Conservation (phyloP, 148 eudicot genomes). For the Spergularia marina region DNA sequence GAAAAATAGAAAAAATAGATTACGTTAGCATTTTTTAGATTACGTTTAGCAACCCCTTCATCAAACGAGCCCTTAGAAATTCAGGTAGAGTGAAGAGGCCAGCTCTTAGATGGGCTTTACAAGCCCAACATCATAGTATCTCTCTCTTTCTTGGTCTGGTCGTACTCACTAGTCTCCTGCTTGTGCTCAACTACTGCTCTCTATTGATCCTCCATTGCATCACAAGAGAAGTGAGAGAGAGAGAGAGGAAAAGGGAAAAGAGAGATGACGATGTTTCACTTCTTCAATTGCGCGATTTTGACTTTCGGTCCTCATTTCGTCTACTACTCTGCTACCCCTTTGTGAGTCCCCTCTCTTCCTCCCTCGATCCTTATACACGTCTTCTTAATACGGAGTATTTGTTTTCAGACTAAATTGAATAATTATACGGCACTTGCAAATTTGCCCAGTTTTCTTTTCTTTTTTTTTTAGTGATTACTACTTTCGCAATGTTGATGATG, state of each 20-base stretch:
- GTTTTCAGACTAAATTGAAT: too few relatives aligned
- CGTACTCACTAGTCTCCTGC: too few relatives aligned
- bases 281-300: slow-evolving; percentile 91
- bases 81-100: too few relatives aligned
- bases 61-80: too few relatives aligned
- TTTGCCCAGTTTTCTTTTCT: background rate
- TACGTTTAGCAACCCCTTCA: too few relatives aligned
- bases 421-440: background rate
- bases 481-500: background rate
- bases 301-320: slow-evolving; percentile 98
- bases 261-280: slow-evolving; percentile 89
- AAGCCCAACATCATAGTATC: too few relatives aligned
- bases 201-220: background rate
- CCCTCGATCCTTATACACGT: background rate
- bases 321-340: slow-evolving; percentile 92
- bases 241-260: background rate
- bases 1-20: too few relatives aligned
- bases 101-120: too few relatives aligned
- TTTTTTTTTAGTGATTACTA: too few relatives aligned
- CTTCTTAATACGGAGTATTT: background rate
- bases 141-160: too few relatives aligned
- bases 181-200: too few relatives aligned
- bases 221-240: slow-evolving; percentile 3
- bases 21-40: too few relatives aligned
- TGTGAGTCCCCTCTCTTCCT: slow-evolving; percentile 43